These are phyloP conservation scores for Thalassiosira mediterranea DNA, from an alignment of 352 stramenopile species.

Conservation along the genomic window DNA sequence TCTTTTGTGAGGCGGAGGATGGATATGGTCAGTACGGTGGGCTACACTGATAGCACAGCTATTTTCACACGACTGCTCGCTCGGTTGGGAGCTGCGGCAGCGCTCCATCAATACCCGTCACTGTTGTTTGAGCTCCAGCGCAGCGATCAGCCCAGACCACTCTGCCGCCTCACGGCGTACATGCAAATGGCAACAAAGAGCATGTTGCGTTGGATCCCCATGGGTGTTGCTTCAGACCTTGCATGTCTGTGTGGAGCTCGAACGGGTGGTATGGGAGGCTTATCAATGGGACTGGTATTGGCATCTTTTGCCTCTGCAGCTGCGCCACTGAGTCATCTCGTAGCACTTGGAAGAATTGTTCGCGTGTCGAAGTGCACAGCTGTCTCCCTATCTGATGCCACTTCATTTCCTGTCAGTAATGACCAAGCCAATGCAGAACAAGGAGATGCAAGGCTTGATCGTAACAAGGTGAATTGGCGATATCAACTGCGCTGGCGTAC, in stretches of 20 bases:
- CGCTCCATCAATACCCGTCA: slow-evolving; percentile 66
- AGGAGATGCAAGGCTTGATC: slow-evolving; percentile 15
- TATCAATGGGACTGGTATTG: slow-evolving; percentile 14
- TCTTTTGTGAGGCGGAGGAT: too few species aligned
- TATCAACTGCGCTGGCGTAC: slow-evolving; percentile 63
- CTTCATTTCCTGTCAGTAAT: slow-evolving; percentile 24
- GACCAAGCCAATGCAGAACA: slow-evolving; percentile 7
- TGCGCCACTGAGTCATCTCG: slow-evolving; percentile 50
- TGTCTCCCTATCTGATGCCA: slow-evolving; percentile 38
- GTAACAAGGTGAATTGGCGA: slow-evolving; percentile 48
- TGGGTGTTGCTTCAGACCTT: slow-evolving; percentile 57
- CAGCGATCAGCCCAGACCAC: slow-evolving; percentile 50
- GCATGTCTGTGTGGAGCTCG: too few species aligned
- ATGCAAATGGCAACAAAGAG: slow-evolving; percentile 40
- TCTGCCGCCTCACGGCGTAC: slow-evolving; percentile 40
- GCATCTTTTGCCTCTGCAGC: slow-evolving; percentile 23
- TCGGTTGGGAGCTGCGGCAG: slow-evolving; percentile 54
- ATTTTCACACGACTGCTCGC: slow-evolving; percentile 45
- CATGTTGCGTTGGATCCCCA: slow-evolving; percentile 39
- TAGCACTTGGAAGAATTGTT: slow-evolving; percentile 54
- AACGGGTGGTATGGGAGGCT: slow-evolving; percentile 28
- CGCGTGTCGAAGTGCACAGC: slow-evolving; percentile 45
- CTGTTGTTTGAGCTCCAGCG: slow-evolving; percentile 64
- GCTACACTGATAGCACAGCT: background rate
- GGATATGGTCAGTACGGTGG: too few species aligned